phyloP scores from a whole-genome alignment of 306 rosid genomes.

The Vigna mungo region DNA sequence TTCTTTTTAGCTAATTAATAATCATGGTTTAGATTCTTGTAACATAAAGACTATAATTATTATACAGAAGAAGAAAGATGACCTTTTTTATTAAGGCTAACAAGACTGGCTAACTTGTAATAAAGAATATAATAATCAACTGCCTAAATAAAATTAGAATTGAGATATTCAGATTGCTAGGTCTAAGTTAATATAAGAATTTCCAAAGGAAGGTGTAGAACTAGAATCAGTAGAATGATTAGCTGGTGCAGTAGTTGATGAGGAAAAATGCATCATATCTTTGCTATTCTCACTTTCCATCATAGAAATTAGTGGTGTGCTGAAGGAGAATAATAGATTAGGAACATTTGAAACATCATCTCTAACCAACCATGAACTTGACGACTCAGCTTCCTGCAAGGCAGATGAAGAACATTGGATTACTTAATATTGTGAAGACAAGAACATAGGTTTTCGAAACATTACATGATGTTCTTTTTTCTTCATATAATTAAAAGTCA shows the following conservation, averaged over 20 bases:
- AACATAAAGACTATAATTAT: no score
- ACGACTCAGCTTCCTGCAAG: slow-evolving; percentile 39
- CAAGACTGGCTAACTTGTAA: slow-evolving; percentile 4
- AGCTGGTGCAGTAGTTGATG: slow-evolving; percentile 17
- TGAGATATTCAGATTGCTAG: slow-evolving; percentile 55
- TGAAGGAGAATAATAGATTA: slow-evolving; percentile 49
- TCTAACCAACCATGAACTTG: slow-evolving; percentile 14
- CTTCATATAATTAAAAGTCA: not conserved
- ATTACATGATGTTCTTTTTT: not conserved
- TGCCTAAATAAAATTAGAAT: not conserved
- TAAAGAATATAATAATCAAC: slow-evolving; percentile 13
- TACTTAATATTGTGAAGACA: not conserved
- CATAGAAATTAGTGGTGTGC: slow-evolving; percentile 28
- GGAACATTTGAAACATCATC: slow-evolving; percentile 29
- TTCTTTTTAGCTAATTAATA: no score
- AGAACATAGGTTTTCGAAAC: not conserved
- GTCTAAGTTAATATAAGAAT: slow-evolving; percentile 60
- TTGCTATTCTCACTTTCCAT: slow-evolving; percentile 38
- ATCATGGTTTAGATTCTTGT: no score
- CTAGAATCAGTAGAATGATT: slow-evolving; percentile 36
- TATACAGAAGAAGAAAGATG: not conserved
- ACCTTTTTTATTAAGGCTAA: not conserved
- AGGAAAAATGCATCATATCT: slow-evolving; percentile 31
- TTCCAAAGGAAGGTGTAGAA: slow-evolving; percentile 29
- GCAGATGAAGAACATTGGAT: not conserved